Percentiles rank a stretch among this genome's conserved stretches.
phyloP scores from a whole-genome alignment of 352 stramenopile species.

The Globisporangium emineosum region DNA sequence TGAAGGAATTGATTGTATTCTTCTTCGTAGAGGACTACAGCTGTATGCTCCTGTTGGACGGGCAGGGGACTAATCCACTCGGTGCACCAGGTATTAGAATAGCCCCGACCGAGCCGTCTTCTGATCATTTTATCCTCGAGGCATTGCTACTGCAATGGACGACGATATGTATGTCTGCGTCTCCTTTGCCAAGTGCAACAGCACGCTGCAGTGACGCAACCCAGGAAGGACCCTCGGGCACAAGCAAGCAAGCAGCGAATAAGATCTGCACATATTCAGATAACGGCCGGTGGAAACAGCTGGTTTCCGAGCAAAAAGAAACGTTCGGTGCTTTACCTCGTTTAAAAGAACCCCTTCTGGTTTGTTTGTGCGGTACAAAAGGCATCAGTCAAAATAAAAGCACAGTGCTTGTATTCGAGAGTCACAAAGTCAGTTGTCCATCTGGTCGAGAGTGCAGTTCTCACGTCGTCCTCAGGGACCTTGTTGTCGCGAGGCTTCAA shows the following conservation, averaged over 20 bases:
- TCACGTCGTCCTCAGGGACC: neutral
- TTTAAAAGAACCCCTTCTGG: too few relatives aligned
- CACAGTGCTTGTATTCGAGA: neutral
- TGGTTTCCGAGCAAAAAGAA: neutral
- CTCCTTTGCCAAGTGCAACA: neutral
- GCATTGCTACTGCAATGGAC: neutral
- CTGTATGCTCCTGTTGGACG: too few relatives aligned
- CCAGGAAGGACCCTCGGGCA: neutral
- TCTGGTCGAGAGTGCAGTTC: constrained; percentile 7
- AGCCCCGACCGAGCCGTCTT: neutral
- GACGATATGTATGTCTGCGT: neutral
- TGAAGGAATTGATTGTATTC: too few relatives aligned
- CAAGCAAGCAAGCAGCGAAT: neutral
- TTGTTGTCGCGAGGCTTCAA: neutral
- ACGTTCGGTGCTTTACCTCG: too few relatives aligned
- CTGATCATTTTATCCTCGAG: neutral
- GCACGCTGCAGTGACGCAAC: neutral
- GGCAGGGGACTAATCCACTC: neutral
- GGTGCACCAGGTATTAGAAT: neutral
- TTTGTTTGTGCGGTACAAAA: too few relatives aligned
- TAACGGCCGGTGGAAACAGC: neutral
- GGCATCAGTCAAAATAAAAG: too few relatives aligned
- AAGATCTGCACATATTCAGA: constrained; percentile 1
- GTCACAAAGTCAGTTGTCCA: constrained; percentile 6
- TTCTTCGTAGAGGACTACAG: too few relatives aligned